Evolutionary conservation across 1,284 basidiomycete species (phyloP).

Genomic region (Naganishia sp.): DNA sequence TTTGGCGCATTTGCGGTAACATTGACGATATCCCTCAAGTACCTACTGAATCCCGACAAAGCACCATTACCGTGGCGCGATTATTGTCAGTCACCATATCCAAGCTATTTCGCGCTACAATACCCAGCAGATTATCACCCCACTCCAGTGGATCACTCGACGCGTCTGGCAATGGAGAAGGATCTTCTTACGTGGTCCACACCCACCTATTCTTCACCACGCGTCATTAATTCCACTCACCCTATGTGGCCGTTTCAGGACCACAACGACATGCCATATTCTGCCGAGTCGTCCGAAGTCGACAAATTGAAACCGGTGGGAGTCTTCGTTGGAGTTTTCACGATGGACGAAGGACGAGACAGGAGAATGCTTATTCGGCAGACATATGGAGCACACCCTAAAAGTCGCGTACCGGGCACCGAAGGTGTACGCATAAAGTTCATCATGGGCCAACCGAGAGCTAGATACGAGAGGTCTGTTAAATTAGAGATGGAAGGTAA

Average conservation of each 20-base stretch:
- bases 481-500: conserved; percentile 87
- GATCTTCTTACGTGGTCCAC: conserved; percentile 23
- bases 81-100: conserved; percentile 71
- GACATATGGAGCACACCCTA: conserved; percentile 81
- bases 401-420: conserved; percentile 74
- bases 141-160: not conserved
- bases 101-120: conserved; percentile 46
- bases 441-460: conserved; percentile 80
- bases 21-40: conserved; percentile 73
- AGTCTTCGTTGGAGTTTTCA: conserved; percentile 87
- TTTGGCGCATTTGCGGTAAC: conserved; percentile 59
- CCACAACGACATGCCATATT: conserved; percentile 36
- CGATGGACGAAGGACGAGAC: conserved; percentile 80
- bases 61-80: conserved; percentile 89
- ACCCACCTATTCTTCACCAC: conserved; percentile 33
- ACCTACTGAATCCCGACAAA: conserved; percentile 94
- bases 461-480: conserved; percentile 75
- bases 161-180: conserved; percentile 13
- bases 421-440: conserved; percentile 88
- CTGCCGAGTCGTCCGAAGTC: conserved; percentile 47
- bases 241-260: conserved; percentile 50
- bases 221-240: conserved; percentile 44
- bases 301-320: conserved; percentile 83
- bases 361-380: conserved; percentile 85
- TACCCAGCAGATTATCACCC: conserved; percentile 31